Percentiles rank a stretch among this genome's conserved stretches.
Evolutionary conservation across 176 grass and related monocot species (phyloP).

Genomic region (Avena sativa): DNA sequence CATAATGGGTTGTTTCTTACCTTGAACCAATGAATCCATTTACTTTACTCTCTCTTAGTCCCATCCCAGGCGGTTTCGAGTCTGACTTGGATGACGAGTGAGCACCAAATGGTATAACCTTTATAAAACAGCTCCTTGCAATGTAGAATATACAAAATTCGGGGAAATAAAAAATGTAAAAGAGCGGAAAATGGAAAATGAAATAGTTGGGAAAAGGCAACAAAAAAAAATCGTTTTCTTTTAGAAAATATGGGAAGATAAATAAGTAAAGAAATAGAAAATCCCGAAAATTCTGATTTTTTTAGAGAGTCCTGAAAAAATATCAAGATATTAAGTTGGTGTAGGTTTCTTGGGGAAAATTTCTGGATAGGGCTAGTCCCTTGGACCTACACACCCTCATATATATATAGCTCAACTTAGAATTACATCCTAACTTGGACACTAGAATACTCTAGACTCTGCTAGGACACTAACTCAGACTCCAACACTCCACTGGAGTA

Average conservation of each 20-base stretch:
- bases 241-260: neutral
- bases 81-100: neutral
- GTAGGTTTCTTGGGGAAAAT: neutral
- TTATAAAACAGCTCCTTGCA: too few relatives aligned
- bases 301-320: neutral
- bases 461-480: too few relatives aligned
- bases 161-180: neutral
- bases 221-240: neutral
- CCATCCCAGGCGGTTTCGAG: neutral
- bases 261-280: neutral
- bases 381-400: too few relatives aligned
- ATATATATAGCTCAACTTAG: too few relatives aligned
- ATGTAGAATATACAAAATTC: neutral
- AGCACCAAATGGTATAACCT: neutral
- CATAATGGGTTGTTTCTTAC: too few relatives aligned
- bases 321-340: neutral
- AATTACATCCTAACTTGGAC: too few relatives aligned
- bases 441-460: too few relatives aligned
- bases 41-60: slow-evolving; percentile 10
- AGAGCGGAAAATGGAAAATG: neutral
- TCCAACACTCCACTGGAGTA: too few relatives aligned
- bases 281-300: neutral
- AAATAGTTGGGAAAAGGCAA: neutral
- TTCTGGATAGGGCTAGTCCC: too few relatives aligned
- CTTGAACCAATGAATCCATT: neutral